phyloP scores from a whole-genome alignment of 2,329 filamentous ascomycete genomes.

The Bipolaris zeicola region DNA sequence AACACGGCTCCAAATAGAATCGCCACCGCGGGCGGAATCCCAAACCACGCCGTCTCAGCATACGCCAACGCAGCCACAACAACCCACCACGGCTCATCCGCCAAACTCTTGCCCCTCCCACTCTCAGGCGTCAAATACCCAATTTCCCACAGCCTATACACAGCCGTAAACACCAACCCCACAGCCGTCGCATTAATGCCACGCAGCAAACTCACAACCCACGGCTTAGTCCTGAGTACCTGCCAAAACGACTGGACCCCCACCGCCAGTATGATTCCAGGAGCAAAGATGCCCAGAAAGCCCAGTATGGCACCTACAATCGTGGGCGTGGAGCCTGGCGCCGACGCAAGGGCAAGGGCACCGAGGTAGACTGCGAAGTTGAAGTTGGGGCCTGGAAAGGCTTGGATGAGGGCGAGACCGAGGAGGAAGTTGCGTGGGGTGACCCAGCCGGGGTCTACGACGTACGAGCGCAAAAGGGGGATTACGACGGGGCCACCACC shows the following conservation, averaged over 20 bases:
- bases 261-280: conserved; percentile 47
- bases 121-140: conserved; percentile 49
- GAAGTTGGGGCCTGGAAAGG: conserved; percentile 69
- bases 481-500: conserved; percentile 55
- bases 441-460: conserved; percentile 73
- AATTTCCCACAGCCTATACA: conserved; percentile 53
- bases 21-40: conserved; percentile 47
- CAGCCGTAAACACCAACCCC: conserved; percentile 52
- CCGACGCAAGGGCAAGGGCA: conserved; percentile 44
- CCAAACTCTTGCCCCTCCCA: conserved; percentile 45
- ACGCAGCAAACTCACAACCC: conserved; percentile 43
- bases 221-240: conserved; percentile 42
- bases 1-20: conserved; percentile 49
- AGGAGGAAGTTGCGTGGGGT: conserved; percentile 72
- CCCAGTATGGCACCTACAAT: conserved; percentile 46
- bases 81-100: conserved; percentile 53
- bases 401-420: conserved; percentile 72
- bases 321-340: conserved; percentile 21
- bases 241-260: conserved; percentile 50
- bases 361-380: conserved; percentile 57
- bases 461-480: conserved; percentile 50
- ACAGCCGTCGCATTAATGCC: conserved; percentile 53
- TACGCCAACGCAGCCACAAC: conserved; percentile 52
- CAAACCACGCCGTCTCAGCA: conserved; percentile 50
- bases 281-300: conserved; percentile 51